Conservation (phyloP, 1,284 basidiomycete species). For the Irpex lacteus region DNA sequence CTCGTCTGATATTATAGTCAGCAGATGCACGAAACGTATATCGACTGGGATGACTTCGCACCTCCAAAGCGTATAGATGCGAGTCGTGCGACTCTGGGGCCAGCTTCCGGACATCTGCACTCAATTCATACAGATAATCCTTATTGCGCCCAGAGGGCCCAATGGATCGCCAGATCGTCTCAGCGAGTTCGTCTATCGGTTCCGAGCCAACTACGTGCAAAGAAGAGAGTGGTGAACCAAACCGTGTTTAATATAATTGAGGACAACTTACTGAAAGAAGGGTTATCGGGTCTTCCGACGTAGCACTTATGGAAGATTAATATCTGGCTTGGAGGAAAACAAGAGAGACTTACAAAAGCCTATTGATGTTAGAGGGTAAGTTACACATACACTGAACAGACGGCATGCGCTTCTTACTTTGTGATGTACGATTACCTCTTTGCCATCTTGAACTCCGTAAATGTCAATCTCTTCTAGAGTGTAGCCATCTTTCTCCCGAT, state of each 20-base stretch:
- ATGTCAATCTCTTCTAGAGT: constrained; percentile 65
- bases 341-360: constrained; percentile 21
- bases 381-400: no score
- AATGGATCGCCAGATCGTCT: constrained; percentile 67
- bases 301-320: constrained; percentile 54
- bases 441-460: constrained; percentile 49
- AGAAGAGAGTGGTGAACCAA: neutral
- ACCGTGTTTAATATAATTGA: neutral
- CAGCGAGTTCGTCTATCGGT: constrained; percentile 63
- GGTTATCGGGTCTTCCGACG: constrained; percentile 75
- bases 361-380: no score
- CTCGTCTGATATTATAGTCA: constrained; percentile 21
- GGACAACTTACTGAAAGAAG: constrained; percentile 61
- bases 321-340: neutral
- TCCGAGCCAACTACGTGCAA: constrained; percentile 71
- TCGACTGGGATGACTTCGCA: constrained; percentile 24
- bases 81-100: constrained; percentile 75
- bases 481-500: constrained; percentile 86
- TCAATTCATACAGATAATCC: constrained; percentile 81
- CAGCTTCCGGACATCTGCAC: constrained; percentile 63
- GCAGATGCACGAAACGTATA: neutral
- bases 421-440: constrained; percentile 53
- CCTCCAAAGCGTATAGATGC: constrained; percentile 77
- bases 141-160: constrained; percentile 88
- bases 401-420: constrained; percentile 38